Percentiles rank a stretch among this genome's conserved stretches.
Evolutionary conservation across 2,329 filamentous ascomycete species (phyloP).

Genomic region (Endoconidiophora polonica): DNA sequence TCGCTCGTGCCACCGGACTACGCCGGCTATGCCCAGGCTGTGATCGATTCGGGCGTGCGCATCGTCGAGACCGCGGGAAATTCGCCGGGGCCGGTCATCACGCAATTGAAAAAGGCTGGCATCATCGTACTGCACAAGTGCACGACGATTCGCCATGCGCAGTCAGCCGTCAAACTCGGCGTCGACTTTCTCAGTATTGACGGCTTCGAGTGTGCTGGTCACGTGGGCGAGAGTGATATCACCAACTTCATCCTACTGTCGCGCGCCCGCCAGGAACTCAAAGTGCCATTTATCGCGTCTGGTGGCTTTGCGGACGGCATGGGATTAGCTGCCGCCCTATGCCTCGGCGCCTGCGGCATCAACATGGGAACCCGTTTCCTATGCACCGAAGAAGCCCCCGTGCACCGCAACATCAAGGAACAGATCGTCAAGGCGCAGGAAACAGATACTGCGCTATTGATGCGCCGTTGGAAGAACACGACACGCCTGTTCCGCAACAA

Average conservation of each 20-base stretch:
- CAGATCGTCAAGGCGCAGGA: slow-evolving; percentile 77
- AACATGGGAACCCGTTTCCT: slow-evolving; percentile 99
- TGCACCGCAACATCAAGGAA: slow-evolving; percentile 88
- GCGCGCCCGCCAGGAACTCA: slow-evolving; percentile 66
- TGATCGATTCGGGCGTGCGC: slow-evolving; percentile 81
- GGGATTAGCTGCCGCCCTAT: slow-evolving; percentile 77
- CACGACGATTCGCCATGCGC: slow-evolving; percentile 85
- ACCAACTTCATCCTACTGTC: slow-evolving; percentile 81
- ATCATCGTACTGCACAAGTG: slow-evolving; percentile 88
- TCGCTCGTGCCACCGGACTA: slow-evolving; percentile 85
- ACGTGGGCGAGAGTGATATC: slow-evolving; percentile 75
- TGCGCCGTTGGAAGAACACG: slow-evolving; percentile 88
- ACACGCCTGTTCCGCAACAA: slow-evolving; percentile 79
- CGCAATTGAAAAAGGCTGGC: slow-evolving; percentile 64
- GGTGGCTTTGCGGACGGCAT: slow-evolving; percentile 92
- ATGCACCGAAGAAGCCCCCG: slow-evolving; percentile 83
- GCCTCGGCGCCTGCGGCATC: slow-evolving; percentile 78
- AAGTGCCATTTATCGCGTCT: slow-evolving; percentile 83
- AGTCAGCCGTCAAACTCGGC: slow-evolving; percentile 80
- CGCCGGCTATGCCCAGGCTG: slow-evolving; percentile 72
- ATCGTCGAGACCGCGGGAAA: slow-evolving; percentile 92
- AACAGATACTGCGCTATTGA: slow-evolving; percentile 75
- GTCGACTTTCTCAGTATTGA: slow-evolving; percentile 96
- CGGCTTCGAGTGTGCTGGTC: slow-evolving; percentile 89
- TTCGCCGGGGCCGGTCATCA: slow-evolving; percentile 74